phyloP scores from a whole-genome alignment of 495 filamentous ascomycete genomes.

The Astrocystis sublimbata region DNA sequence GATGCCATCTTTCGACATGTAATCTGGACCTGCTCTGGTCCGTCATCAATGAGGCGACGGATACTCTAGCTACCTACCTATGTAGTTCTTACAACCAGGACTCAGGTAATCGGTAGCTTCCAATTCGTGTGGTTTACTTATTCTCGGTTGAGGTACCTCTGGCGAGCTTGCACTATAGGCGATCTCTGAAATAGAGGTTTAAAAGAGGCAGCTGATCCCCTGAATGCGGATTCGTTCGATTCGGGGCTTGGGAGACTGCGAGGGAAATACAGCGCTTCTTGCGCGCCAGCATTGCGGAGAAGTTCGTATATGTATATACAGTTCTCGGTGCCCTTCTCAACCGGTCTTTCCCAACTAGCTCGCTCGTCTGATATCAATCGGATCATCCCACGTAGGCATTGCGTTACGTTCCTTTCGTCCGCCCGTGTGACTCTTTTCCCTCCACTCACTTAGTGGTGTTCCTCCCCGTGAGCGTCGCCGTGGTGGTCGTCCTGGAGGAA shows the following conservation, averaged over 20 bases:
- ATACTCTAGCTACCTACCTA: too few species aligned
- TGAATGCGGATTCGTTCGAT: neutral
- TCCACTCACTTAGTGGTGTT: constrained; percentile 34
- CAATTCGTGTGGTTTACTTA: too few species aligned
- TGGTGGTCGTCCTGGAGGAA: constrained; percentile 79
- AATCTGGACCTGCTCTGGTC: too few species aligned
- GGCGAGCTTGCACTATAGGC: neutral
- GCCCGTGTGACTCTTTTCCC: too few species aligned
- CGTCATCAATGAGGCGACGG: too few species aligned
- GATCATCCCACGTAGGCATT: neutral
- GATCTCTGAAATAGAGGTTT: neutral
- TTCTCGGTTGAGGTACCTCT: neutral
- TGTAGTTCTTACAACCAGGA: too few species aligned
- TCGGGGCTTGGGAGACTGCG: neutral
- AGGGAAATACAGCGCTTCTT: constrained; percentile 9
- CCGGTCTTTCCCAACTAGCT: neutral
- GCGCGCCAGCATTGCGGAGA: neutral
- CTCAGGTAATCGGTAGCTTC: too few species aligned
- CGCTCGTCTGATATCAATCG: neutral
- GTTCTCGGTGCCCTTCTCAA: neutral
- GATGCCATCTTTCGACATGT: too few species aligned
- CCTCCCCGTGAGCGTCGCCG: constrained; percentile 49
- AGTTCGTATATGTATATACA: constrained; percentile 20
- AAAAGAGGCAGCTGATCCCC: neutral
- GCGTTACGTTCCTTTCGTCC: neutral